Evolutionary conservation across 2,329 filamentous ascomycete genomes (phyloP).

Genomic region (Trichoderma lentiforme): DNA sequence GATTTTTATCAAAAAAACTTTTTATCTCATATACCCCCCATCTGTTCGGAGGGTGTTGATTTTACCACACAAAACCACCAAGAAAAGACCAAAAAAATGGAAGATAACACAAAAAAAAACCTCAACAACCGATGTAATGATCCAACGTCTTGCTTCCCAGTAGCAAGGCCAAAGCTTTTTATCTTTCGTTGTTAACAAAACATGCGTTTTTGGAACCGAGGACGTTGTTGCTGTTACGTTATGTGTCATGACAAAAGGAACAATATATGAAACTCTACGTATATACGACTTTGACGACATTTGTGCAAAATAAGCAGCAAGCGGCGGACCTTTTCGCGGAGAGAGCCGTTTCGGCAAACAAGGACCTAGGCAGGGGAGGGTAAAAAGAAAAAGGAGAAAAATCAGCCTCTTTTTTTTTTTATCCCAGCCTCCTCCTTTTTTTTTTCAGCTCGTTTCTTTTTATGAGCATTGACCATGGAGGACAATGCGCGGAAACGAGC

Average conservation of each 20-base stretch:
- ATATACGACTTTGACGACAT: slow-evolving; percentile 18
- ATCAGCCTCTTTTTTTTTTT: neutral
- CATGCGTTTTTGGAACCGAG: neutral
- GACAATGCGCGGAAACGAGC: neutral
- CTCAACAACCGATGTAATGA: slow-evolving; percentile 15
- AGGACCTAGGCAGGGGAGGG: neutral
- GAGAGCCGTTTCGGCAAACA: neutral
- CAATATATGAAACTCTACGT: slow-evolving; percentile 18
- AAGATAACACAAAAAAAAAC: neutral
- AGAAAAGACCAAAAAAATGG: neutral
- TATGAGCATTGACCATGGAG: neutral
- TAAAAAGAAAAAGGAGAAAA: neutral
- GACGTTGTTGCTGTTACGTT: slow-evolving; percentile 9
- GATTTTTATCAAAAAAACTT: slow-evolving; percentile 4
- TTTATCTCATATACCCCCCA: slow-evolving; percentile 9
- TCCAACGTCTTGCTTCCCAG: slow-evolving; percentile 13
- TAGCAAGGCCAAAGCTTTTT: slow-evolving; percentile 8
- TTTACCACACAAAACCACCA: neutral
- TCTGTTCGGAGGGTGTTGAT: neutral
- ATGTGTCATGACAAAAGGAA: slow-evolving; percentile 17
- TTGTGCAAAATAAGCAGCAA: slow-evolving; percentile 1
- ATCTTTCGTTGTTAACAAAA: slow-evolving; percentile 15
- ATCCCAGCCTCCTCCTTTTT: neutral
- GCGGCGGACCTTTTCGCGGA: neutral
- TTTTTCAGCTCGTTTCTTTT: neutral